These are phyloP conservation scores for Leccinum longicurvipes DNA, from an alignment of 768 basidiomycete genomes.

Conservation along the genomic window DNA sequence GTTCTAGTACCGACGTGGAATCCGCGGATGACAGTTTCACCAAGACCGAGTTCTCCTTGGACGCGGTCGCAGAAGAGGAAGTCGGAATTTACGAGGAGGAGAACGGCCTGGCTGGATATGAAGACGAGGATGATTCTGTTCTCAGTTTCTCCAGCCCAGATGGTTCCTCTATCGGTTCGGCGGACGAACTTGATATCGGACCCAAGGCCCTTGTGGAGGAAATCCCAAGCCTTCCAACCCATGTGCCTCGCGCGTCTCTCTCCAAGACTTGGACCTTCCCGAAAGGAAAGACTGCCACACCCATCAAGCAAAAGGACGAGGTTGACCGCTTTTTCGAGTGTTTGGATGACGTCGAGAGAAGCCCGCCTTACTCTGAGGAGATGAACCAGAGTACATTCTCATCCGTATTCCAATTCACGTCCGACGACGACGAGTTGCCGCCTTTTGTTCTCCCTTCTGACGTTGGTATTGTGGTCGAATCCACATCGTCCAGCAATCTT, in stretches of 20 bases:
- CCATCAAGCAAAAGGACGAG: constrained; percentile 37
- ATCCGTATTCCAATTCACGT: constrained; percentile 42
- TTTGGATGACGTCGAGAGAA: constrained; percentile 50
- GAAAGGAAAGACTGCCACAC: constrained; percentile 25
- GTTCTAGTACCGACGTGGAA: constrained; percentile 70
- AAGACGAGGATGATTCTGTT: constrained; percentile 65
- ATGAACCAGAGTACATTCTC: constrained; percentile 60
- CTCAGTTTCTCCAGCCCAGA: constrained; percentile 39
- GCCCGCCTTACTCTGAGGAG: constrained; percentile 47
- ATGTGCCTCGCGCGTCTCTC: constrained; percentile 42
- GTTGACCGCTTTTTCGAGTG: constrained; percentile 80
- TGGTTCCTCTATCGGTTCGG: constrained; percentile 55
- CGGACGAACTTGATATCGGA: constrained; percentile 40
- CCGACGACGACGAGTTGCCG: constrained; percentile 48
- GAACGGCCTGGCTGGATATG: constrained; percentile 60
- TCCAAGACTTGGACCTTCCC: constrained; percentile 75
- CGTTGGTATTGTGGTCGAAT: constrained; percentile 41
- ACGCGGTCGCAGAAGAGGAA: constrained; percentile 56
- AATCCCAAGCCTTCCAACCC: constrained; percentile 18
- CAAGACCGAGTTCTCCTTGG: constrained; percentile 46
- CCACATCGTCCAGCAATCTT: constrained; percentile 27
- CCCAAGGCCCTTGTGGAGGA: constrained; percentile 12
- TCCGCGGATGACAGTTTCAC: constrained; percentile 42
- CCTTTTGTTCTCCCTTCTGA: constrained; percentile 49
- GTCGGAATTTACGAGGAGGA: constrained; percentile 44